Conservation (phyloP, 805 yeast species). For the Cyberlindnera euphorbiae region DNA sequence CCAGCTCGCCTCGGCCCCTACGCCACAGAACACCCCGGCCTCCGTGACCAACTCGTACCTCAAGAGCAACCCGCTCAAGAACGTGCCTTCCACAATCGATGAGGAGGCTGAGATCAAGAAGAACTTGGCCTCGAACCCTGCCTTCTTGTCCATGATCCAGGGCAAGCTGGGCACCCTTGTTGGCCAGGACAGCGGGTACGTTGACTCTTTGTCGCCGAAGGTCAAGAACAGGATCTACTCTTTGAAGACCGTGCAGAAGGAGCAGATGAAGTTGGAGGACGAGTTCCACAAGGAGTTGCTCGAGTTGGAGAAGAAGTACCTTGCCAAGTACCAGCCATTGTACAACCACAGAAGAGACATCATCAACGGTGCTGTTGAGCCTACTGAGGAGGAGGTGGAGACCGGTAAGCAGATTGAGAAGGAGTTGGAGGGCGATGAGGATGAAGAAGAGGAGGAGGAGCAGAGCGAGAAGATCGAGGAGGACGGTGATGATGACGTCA, state of each 20-base stretch:
- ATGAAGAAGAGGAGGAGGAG: constrained; percentile 31
- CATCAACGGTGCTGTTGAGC: constrained; percentile 69
- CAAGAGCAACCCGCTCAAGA: constrained; percentile 46
- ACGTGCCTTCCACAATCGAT: constrained; percentile 60
- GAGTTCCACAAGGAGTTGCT: constrained; percentile 87
- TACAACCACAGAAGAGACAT: constrained; percentile 69
- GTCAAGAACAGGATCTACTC: constrained; percentile 78
- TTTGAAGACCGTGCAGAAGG: constrained; percentile 73
- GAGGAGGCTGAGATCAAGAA: constrained; percentile 40
- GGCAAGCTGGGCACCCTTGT: constrained; percentile 81
- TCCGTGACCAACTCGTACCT: constrained; percentile 72
- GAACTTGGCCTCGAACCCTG: constrained; percentile 72
- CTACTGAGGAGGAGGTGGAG: constrained; percentile 71
- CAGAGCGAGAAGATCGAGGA: constrained; percentile 40
- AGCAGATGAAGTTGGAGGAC: constrained; percentile 78
- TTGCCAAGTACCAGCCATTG: constrained; percentile 67
- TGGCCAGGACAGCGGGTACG: constrained; percentile 84
- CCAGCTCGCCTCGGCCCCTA: constrained; percentile 88
- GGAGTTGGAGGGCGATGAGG: constrained; percentile 42
- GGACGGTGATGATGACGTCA: constrained; percentile 39
- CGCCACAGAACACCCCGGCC: constrained; percentile 98
- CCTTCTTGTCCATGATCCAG: constrained; percentile 80
- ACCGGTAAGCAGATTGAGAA: constrained; percentile 71
- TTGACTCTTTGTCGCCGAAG: constrained; percentile 64
- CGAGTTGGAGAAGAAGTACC: constrained; percentile 78